Base-by-base conservation (phyloP, 768 basidiomycete genomes). In the Xanthoconium purpureum region DNA sequence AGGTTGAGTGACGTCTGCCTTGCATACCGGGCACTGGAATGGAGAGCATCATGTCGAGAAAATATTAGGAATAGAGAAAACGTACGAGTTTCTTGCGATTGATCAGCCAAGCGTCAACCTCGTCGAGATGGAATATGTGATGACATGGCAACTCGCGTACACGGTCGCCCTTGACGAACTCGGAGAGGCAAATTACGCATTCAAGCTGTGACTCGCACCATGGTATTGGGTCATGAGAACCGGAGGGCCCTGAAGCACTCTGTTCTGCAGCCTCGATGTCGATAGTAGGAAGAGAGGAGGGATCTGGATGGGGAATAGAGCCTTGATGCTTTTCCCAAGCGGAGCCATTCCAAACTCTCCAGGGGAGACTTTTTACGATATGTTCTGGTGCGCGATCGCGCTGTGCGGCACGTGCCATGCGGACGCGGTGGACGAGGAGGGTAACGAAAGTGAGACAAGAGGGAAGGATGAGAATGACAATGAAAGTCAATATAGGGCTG, bases 121-220 rank as follows among this genome's bases (percentile, higher is more conserved):
- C 96, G 36, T 87, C 80, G 44, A 91, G 81, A 73, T 98, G 96
- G 74, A 97, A 98, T 52, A 98, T 85, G 69, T 98, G 96, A 46
- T 90, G 88, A 66, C 96, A 98, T 2, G 96, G 96, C 39, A 98
- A 69, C 50, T 95, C 91, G 63, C 95, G 84, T 42, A 98, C 91
- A 63, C 84, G 82, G 68, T 98, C 96, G 3, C 94, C 94, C 66
- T 85, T 85, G 39, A 76, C 84, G 63, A 98, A 98, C 59, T 87
- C 84, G 56, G 82, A 89, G 54, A 98, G 79, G 69, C 96, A 98
- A 52, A 98, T 98, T 35, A 94, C 91, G 66, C 95, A 98, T 70
- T 98, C 93, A 51, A 80, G 68, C 65, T 94, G 91, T 4, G 79
- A 72, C 68, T 89, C 88, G 60, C 90, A 94, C 88, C 91, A 92